These are phyloP conservation scores for Penicillium fuscoglaucum DNA, from an alignment of 2,329 filamentous ascomycete species.

Conservation along the genomic window DNA sequence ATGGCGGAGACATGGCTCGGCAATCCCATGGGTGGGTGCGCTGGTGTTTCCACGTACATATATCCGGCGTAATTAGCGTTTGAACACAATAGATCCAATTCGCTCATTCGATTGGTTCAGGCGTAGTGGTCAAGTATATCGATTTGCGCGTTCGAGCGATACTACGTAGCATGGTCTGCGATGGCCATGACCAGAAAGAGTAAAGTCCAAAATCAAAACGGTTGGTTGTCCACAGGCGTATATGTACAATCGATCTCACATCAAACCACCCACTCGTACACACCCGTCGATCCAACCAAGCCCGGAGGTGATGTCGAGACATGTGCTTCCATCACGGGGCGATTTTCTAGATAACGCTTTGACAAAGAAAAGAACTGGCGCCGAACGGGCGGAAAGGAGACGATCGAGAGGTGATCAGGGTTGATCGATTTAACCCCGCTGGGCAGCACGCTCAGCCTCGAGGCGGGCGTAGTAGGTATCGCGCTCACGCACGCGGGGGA, in stretches of 20 bases:
- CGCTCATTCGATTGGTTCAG: conserved; percentile 1
- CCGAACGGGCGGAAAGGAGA: conserved; percentile 21
- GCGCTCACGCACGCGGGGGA: conserved; percentile 63
- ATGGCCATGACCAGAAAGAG: not conserved
- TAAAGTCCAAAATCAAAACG: conserved; percentile 22
- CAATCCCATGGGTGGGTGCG: conserved; percentile 4
- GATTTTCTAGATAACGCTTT: conserved; percentile 16
- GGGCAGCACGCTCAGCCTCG: conserved; percentile 59
- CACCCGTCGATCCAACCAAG: conserved; percentile 16
- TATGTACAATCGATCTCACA: conserved; percentile 35
- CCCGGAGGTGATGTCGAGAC: conserved; percentile 1
- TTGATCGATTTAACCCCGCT: conserved; percentile 32
- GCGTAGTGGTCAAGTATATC: not conserved
- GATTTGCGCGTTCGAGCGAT: not conserved
- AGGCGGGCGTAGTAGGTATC: conserved; percentile 65
- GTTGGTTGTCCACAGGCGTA: conserved; percentile 27
- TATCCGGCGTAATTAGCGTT: conserved; percentile 37
- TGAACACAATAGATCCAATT: conserved; percentile 32
- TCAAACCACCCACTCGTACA: conserved; percentile 23
- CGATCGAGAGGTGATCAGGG: conserved; percentile 13
- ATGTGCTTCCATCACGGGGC: not conserved
- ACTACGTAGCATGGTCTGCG: not conserved
- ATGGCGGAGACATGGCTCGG: conserved; percentile 2
- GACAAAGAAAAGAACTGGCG: conserved; percentile 20
- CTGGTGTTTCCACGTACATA: conserved; percentile 28